Conservation (phyloP, 306 rosid species). For the Betula pendula region DNA sequence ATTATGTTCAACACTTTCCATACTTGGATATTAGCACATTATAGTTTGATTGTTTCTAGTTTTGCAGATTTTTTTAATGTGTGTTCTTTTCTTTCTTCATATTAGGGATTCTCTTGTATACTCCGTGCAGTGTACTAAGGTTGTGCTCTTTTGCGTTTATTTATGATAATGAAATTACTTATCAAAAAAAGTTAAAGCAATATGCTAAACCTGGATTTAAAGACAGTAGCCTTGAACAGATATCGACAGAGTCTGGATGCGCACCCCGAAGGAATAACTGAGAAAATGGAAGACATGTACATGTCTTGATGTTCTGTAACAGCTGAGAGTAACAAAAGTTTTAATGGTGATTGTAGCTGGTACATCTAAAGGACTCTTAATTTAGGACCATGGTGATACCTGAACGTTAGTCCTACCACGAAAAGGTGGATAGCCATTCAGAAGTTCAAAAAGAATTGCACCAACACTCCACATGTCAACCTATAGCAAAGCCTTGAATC, state of each 20-base stretch:
- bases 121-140: too few species aligned
- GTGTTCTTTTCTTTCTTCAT: too few species aligned
- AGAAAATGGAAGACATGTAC: constrained; percentile 56
- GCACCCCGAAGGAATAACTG: constrained; percentile 34
- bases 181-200: constrained; percentile 9
- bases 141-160: too few species aligned
- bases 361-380: neutral
- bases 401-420: constrained; percentile 57
- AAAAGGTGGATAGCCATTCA: constrained; percentile 70
- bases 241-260: constrained; percentile 53
- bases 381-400: constrained; percentile 33
- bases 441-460: constrained; percentile 67
- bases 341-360: constrained; percentile 11
- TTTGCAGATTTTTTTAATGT: too few species aligned
- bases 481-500: constrained; percentile 28
- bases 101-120: too few species aligned
- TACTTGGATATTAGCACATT: too few species aligned
- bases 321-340: constrained; percentile 37
- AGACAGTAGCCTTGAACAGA: constrained; percentile 54
- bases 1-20: too few species aligned
- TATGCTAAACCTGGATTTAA: constrained; percentile 50
- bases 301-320: constrained; percentile 51
- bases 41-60: too few species aligned
- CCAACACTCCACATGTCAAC: constrained; percentile 80
- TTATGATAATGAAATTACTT: too few species aligned